These are phyloP conservation scores for Mycena epipterygia DNA, from an alignment of 768 basidiomycete species.

Conservation along the genomic window DNA sequence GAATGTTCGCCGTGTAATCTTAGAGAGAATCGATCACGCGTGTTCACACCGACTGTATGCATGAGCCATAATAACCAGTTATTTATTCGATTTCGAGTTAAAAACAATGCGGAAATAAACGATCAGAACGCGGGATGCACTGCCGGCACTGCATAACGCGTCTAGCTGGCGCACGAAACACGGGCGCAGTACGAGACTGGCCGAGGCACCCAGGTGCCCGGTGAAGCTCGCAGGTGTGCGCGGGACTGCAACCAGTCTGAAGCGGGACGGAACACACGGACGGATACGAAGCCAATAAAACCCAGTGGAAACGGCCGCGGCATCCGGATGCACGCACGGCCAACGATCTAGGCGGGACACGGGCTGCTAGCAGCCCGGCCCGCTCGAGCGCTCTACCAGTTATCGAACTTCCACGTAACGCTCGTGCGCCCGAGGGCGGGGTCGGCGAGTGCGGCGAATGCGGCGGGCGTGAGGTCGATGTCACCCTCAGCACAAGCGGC, in stretches of 20 bases:
- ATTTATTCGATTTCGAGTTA: slow-evolving; percentile 25
- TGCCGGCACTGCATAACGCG: slow-evolving; percentile 37
- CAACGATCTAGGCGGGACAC: background rate
- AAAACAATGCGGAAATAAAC: slow-evolving; percentile 5
- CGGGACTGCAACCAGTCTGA: slow-evolving; percentile 29
- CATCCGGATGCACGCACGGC: background rate
- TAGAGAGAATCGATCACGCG: background rate
- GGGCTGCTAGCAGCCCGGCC: slow-evolving; percentile 23
- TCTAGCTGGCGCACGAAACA: slow-evolving; percentile 29
- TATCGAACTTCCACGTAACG: slow-evolving; percentile 58
- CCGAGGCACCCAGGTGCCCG: slow-evolving; percentile 12
- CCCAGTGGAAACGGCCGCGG: background rate
- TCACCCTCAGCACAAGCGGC: slow-evolving; percentile 52
- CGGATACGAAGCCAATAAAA: slow-evolving; percentile 23
- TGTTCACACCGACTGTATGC: background rate
- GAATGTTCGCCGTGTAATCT: too few species aligned
- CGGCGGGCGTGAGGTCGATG: slow-evolving; percentile 47
- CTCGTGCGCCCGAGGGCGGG: slow-evolving; percentile 39
- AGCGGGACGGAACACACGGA: slow-evolving; percentile 14
- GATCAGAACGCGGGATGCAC: slow-evolving; percentile 36
- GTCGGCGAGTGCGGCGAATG: slow-evolving; percentile 46
- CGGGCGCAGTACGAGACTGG: slow-evolving; percentile 7
- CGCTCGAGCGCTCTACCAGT: slow-evolving; percentile 27
- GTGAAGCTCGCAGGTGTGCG: slow-evolving; percentile 15
- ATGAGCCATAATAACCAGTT: slow-evolving; percentile 21